These are phyloP conservation scores for Metschnikowia vanudenii DNA, from an alignment of 805 yeast species.

Conservation along the genomic window DNA sequence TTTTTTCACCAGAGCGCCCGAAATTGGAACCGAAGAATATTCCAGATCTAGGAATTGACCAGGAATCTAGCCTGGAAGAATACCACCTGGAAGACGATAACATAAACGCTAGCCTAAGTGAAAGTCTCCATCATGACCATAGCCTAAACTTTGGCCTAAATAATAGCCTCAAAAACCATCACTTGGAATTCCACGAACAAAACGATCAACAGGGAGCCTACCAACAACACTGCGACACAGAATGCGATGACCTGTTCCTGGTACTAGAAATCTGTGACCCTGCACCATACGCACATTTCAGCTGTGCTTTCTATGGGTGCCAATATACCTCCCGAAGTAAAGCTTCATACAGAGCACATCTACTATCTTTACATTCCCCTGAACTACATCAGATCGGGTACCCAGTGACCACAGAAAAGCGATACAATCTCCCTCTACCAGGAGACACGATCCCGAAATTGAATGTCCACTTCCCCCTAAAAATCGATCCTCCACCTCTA, in stretches of 20 bases:
- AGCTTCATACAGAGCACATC: slow-evolving; percentile 14
- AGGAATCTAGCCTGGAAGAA: not conserved
- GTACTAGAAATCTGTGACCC: slow-evolving; percentile 6
- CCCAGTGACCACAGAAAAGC: slow-evolving; percentile 10
- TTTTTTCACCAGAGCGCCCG: too few species aligned
- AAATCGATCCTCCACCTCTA: slow-evolving; percentile 8
- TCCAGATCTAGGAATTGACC: not conserved
- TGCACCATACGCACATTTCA: slow-evolving; percentile 3
- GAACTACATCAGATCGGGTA: slow-evolving; percentile 19
- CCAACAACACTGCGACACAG: too few species aligned
- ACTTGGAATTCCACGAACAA: too few species aligned
- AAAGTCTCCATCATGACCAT: too few species aligned
- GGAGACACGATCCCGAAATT: slow-evolving; percentile 16
- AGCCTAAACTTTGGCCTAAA: too few species aligned
- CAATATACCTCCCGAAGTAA: slow-evolving; percentile 7
- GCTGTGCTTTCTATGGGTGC: slow-evolving; percentile 18
- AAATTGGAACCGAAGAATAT: not conserved
- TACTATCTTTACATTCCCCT: slow-evolving; percentile 11
- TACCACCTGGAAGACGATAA: not conserved
- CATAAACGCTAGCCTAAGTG: not conserved
- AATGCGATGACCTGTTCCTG: slow-evolving; percentile 12
- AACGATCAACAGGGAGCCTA: too few species aligned
- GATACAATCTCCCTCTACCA: slow-evolving; percentile 1
- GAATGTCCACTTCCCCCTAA: slow-evolving; percentile 19
- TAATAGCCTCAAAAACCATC: too few species aligned